phyloP scores from a whole-genome alignment of 177 flowering plant species.

The Vitis hybrid region DNA sequence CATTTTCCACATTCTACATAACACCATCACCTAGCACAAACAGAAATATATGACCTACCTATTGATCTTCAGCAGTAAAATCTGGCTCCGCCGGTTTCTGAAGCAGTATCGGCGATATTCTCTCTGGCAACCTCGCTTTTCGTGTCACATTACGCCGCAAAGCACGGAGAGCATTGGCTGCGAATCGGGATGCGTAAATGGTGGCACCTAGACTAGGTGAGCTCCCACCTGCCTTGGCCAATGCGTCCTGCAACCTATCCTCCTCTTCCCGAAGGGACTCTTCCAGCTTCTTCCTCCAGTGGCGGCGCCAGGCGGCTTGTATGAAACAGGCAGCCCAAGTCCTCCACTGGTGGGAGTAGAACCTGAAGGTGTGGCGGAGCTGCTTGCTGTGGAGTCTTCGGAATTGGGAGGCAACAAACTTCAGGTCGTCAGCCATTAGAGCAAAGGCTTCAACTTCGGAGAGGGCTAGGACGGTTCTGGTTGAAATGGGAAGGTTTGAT shows the following conservation, averaged over 20 bases:
- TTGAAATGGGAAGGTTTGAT: slow-evolving; percentile 70
- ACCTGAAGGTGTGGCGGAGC: slow-evolving; percentile 85
- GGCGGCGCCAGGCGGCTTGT: slow-evolving; percentile 91
- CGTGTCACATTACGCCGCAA: slow-evolving; percentile 45
- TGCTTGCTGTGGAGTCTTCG: slow-evolving; percentile 89
- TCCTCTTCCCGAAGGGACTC: slow-evolving; percentile 76
- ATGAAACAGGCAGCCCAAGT: slow-evolving; percentile 97
- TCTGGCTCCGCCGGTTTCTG: slow-evolving; percentile 94
- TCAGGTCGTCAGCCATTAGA: slow-evolving; percentile 71
- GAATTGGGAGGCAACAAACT: slow-evolving; percentile 84
- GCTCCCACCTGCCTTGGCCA: slow-evolving; percentile 56
- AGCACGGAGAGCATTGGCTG: slow-evolving; percentile 70
- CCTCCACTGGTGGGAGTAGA: slow-evolving; percentile 94
- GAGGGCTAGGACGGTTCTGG: slow-evolving; percentile 70
- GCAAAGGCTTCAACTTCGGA: slow-evolving; percentile 89
- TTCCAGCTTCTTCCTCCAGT: slow-evolving; percentile 66
- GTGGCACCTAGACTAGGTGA: slow-evolving; percentile 87
- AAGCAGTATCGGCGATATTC: slow-evolving; percentile 64
- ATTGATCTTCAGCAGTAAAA: slow-evolving; percentile 57
- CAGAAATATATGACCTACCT: neutral
- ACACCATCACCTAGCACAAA: neutral
- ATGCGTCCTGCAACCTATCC: slow-evolving; percentile 64
- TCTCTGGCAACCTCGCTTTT: slow-evolving; percentile 63
- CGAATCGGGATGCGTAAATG: slow-evolving; percentile 76
- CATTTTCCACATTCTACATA: neutral